Evolutionary conservation across 2,329 filamentous ascomycete species (phyloP).

Genomic region (Cyphellophora attinorum): DNA sequence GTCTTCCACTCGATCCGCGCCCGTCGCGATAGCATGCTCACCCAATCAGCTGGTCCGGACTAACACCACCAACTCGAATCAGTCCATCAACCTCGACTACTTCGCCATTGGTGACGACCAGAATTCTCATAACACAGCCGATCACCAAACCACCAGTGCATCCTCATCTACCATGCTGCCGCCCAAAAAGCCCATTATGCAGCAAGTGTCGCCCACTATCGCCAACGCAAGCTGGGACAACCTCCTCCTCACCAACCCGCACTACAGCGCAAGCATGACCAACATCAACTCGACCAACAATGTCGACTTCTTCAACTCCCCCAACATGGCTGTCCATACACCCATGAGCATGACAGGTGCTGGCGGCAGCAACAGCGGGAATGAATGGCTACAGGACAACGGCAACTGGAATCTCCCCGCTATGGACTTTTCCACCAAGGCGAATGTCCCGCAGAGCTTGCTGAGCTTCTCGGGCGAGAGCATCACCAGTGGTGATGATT

Average conservation of each 20-base stretch:
- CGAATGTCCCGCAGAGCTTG: slow-evolving; percentile 40
- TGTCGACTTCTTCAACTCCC: slow-evolving; percentile 18
- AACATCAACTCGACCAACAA: background rate
- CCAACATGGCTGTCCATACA: slow-evolving; percentile 2
- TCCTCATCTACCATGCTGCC: slow-evolving; percentile 26
- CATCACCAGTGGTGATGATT: slow-evolving; percentile 44
- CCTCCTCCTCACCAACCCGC: slow-evolving; percentile 53
- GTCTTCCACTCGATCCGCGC: slow-evolving; percentile 16
- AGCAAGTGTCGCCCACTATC: slow-evolving; percentile 23
- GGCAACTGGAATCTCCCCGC: slow-evolving; percentile 28
- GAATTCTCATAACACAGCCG: no score
- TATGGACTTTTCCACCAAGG: slow-evolving; percentile 23
- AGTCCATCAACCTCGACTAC: slow-evolving; percentile 48
- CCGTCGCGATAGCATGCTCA: slow-evolving; percentile 9
- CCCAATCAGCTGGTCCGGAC: slow-evolving; percentile 2
- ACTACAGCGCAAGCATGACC: background rate
- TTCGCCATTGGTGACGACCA: slow-evolving; percentile 31
- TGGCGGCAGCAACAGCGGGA: no score
- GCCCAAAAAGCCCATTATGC: slow-evolving; percentile 31
- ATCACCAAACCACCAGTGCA: slow-evolving; percentile 25
- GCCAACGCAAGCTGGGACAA: slow-evolving; percentile 68
- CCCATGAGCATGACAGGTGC: slow-evolving; percentile 12
- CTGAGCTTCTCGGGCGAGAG: slow-evolving; percentile 53
- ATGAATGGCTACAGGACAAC: slow-evolving; percentile 27
- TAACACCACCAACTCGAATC: slow-evolving; percentile 5